A percentile compares a stretch with the other conserved stretches of the same genome.
Conservation (phyloP, 2,329 filamentous ascomycete species). For the Penicillium occitanis region DNA sequence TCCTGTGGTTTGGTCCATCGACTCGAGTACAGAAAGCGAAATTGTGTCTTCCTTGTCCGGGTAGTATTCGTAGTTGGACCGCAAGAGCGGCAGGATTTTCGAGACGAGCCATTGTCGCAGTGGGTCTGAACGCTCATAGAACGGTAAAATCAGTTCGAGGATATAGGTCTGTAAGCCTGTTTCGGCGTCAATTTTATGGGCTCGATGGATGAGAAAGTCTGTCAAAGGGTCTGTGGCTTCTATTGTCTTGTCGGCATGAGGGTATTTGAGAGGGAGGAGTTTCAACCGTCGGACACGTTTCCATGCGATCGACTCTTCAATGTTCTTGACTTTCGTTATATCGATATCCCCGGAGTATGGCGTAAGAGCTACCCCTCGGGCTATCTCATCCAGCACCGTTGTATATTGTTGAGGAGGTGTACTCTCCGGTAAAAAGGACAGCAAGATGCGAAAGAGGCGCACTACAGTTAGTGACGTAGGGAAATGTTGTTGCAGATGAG, state of each 20-base stretch:
- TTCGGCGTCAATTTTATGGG: conserved; percentile 59
- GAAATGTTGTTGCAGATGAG: conserved; percentile 51
- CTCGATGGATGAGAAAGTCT: conserved; percentile 60
- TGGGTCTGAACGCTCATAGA: conserved; percentile 54
- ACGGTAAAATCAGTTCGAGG: conserved; percentile 57
- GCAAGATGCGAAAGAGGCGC: conserved; percentile 58
- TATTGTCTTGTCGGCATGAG: conserved; percentile 45
- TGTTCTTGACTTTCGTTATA: conserved; percentile 46
- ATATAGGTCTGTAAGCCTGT: conserved; percentile 59
- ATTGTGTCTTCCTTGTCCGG: conserved; percentile 47
- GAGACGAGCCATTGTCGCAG: conserved; percentile 62
- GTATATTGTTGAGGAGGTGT: conserved; percentile 53
- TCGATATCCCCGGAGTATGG: conserved; percentile 43
- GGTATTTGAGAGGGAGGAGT: conserved; percentile 51
- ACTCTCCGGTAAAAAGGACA: conserved; percentile 63
- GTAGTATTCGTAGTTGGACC: conserved; percentile 64
- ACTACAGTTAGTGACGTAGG: conserved; percentile 51
- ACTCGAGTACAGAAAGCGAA: conserved; percentile 55
- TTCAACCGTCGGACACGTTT: conserved; percentile 54
- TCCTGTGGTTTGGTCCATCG: conserved; percentile 51
- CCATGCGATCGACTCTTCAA: conserved; percentile 52
- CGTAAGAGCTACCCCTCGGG: conserved; percentile 33
- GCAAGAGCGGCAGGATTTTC: conserved; percentile 57
- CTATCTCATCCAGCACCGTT: conserved; percentile 50
- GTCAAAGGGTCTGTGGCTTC: conserved; percentile 51